Percentiles rank a stretch among this genome's conserved stretches.
phyloP scores from a whole-genome alignment of 2,329 filamentous ascomycete genomes.

The Paramyrothecium sp. region DNA sequence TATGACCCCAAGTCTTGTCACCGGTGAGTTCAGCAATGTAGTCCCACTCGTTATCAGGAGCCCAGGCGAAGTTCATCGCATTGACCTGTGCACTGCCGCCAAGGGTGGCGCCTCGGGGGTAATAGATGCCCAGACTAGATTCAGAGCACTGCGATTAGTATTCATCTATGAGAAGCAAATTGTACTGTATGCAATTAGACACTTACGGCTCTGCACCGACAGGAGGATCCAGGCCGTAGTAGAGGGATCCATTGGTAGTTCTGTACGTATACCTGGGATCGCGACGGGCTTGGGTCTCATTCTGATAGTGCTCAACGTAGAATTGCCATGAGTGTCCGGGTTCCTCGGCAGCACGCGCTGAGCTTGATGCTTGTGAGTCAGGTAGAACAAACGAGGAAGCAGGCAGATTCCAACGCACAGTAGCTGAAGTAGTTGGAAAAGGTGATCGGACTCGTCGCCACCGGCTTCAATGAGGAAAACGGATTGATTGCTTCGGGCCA shows the following conservation, averaged over 20 bases:
- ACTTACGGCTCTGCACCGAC: constrained; percentile 19
- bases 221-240: constrained; percentile 28
- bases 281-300: constrained; percentile 13
- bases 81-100: constrained; percentile 16
- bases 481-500: constrained; percentile 53
- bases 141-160: not conserved
- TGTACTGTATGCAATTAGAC: not conserved
- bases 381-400: not conserved
- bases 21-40: constrained; percentile 37
- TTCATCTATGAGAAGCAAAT: not conserved
- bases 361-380: not conserved
- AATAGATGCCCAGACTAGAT: constrained; percentile 13
- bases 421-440: constrained; percentile 11
- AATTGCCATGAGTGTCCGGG: constrained; percentile 48
- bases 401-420: constrained; percentile 30
- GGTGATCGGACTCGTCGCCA: constrained; percentile 42
- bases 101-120: constrained; percentile 17
- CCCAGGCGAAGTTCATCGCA: constrained; percentile 15
- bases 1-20: constrained; percentile 37
- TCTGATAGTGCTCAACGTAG: constrained; percentile 57
- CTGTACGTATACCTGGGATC: constrained; percentile 18
- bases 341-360: constrained; percentile 11
- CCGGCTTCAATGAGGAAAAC: constrained; percentile 58
- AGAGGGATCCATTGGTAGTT: constrained; percentile 12
- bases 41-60: constrained; percentile 20